Conservation (phyloP, 108 stramenopile genomes). For the Nitzschia inconspicua region DNA sequence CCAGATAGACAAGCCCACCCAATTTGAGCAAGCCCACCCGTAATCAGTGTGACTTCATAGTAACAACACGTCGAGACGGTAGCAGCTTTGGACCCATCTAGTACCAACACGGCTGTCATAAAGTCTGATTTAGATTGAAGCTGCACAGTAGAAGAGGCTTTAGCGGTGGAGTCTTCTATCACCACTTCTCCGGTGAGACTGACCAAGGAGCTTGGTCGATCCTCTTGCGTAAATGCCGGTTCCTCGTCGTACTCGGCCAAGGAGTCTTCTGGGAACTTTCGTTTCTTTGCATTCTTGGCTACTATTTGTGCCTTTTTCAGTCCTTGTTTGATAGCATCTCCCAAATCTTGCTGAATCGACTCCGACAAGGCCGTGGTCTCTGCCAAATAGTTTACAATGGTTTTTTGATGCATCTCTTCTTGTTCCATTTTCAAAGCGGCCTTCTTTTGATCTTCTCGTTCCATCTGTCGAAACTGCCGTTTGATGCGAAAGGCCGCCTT, state of each 20-base stretch:
- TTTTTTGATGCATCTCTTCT: slow-evolving; percentile 41
- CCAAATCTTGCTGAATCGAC: slow-evolving; percentile 20
- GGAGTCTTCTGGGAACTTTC: slow-evolving; percentile 3
- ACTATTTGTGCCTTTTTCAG: slow-evolving; percentile 29
- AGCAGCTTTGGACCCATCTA: slow-evolving; percentile 14
- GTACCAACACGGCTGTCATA: slow-evolving; percentile 62
- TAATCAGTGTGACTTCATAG: slow-evolving; percentile 68
- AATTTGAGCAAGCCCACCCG: slow-evolving; percentile 77
- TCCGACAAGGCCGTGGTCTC: slow-evolving; percentile 37
- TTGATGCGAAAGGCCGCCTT: slow-evolving; percentile 63
- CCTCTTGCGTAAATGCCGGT: background rate
- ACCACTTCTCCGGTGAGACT: slow-evolving; percentile 68
- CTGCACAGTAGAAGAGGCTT: slow-evolving; percentile 18
- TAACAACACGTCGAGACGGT: slow-evolving; percentile 25
- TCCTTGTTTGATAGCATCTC: slow-evolving; percentile 58
- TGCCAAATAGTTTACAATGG: slow-evolving; percentile 57
- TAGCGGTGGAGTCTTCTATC: slow-evolving; percentile 31
- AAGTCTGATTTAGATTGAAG: slow-evolving; percentile 84
- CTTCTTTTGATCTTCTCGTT: slow-evolving; percentile 26
- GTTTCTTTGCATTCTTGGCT: slow-evolving; percentile 19
- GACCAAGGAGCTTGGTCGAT: slow-evolving; percentile 44
- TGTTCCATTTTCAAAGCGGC: slow-evolving; percentile 38
- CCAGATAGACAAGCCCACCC: slow-evolving; percentile 64
- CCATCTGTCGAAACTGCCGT: slow-evolving; percentile 52
- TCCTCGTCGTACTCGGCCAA: background rate